Evolutionary conservation across 2,329 filamentous ascomycete genomes (phyloP).

Genomic region (Magnaporthiopsis poae): DNA sequence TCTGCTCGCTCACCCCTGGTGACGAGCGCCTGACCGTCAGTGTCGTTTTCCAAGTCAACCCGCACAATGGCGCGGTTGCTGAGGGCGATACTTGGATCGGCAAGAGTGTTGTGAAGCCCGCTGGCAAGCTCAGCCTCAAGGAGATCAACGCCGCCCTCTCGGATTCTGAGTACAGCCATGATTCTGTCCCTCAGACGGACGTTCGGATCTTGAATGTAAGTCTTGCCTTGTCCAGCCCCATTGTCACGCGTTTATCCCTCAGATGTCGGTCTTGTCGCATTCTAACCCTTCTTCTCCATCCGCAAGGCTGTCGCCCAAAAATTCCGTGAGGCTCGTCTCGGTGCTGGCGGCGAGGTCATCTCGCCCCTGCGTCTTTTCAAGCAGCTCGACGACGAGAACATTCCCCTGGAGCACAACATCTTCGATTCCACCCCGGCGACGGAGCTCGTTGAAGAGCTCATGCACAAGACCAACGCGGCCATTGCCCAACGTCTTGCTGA

Average conservation of each 20-base stretch:
- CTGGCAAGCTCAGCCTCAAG: conserved; percentile 71
- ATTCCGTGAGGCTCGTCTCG: conserved; percentile 80
- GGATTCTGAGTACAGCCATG: conserved; percentile 50
- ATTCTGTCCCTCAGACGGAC: conserved; percentile 60
- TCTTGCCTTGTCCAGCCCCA: conserved; percentile 9
- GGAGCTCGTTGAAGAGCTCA: conserved; percentile 88
- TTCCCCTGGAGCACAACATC: conserved; percentile 90
- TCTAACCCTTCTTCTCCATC: conserved; percentile 4
- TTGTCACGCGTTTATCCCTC: neutral
- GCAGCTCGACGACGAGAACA: conserved; percentile 94
- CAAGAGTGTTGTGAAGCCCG: conserved; percentile 85
- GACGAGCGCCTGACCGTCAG: conserved; percentile 85
- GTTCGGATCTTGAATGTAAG: conserved; percentile 68
- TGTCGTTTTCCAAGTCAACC: conserved; percentile 84
- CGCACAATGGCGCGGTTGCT: conserved; percentile 64
- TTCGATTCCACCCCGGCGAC: conserved; percentile 84
- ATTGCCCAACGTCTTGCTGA: conserved; percentile 75
- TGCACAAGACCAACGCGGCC: conserved; percentile 83
- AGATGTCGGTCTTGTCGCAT: neutral
- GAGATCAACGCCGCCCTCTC: conserved; percentile 76
- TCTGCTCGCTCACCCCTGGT: conserved; percentile 79
- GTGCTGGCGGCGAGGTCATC: conserved; percentile 67
- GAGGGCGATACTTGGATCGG: conserved; percentile 91
- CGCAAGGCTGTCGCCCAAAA: conserved; percentile 70
- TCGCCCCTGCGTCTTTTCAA: conserved; percentile 81